Base-by-base conservation (phyloP, 2,329 filamentous ascomycete species). In the Penicillium occitanis region DNA sequence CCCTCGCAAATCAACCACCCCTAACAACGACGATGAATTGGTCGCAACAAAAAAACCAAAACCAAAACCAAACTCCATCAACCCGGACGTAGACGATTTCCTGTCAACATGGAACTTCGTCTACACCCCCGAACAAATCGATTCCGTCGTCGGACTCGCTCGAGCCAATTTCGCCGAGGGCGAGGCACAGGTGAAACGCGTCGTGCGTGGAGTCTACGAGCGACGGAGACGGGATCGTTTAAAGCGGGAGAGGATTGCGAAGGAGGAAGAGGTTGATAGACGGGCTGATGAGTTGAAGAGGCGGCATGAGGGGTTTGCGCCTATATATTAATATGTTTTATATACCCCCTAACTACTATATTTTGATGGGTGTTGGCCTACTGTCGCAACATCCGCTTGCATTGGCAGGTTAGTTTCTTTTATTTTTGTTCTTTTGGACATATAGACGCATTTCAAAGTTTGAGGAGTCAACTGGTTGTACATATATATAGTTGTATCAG, bases 31-130 rank as follows among this genome's bases (percentile, higher is more conserved):
- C 5, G 46, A 66, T 19, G 33, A 35, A 11, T 5, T 17, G 17
- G 64, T 46, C 30, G 51, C 37, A 7, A 44, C 59, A 2, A 64
- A 67, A 13, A 57, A 64, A 1, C 66, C 70, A 2, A 62, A 66
- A 11, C 73, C 76, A 0, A 90, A 90, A 0, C 86, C 89, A 0
- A 35, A 87, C 51, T 73, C 73, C 2, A 90, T 98, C n/a, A 90
- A 97, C 70, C 95, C 95, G 0, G 88, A 89, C 28, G 87, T 86
- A 2, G 91, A 87, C 63, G 92, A 97, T 67, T 98, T 93, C 78
- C 88, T 98, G 82, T 92, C 88, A 71, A 99, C 95, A 0, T 99
- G 95, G 95, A 99, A 99, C 75, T 98, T 98, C 75, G 89, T 97
- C 35, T 99, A 98, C 77, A 96, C 91, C 1, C 90, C 93, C 0